phyloP scores from a whole-genome alignment of 2,329 filamentous ascomycete species.

The Trichoderma afroharzianum region DNA sequence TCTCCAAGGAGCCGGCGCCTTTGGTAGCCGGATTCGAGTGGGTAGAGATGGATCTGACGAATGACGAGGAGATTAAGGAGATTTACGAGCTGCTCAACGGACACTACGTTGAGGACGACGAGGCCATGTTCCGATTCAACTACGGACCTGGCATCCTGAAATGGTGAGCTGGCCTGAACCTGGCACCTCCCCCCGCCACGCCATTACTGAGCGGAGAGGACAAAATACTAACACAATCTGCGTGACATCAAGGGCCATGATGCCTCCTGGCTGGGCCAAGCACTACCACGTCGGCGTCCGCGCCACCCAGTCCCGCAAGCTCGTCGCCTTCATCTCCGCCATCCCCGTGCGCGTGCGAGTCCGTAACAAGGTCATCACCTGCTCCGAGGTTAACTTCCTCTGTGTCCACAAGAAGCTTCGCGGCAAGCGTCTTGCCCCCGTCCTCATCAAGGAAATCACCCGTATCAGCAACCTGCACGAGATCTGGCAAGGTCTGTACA shows the following conservation, averaged over 20 bases:
- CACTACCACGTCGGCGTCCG: slow-evolving; percentile 95
- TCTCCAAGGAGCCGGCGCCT: slow-evolving; percentile 71
- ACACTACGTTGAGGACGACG: slow-evolving; percentile 96
- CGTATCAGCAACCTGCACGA: slow-evolving; percentile 81
- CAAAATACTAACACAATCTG: neutral
- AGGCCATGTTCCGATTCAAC: slow-evolving; percentile 96
- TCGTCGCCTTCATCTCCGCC: slow-evolving; percentile 94
- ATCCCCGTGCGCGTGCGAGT: slow-evolving; percentile 82
- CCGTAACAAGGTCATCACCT: slow-evolving; percentile 68
- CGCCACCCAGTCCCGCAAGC: slow-evolving; percentile 73
- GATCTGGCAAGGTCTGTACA: slow-evolving; percentile 95
- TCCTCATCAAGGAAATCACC: slow-evolving; percentile 97
- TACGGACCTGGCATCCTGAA: slow-evolving; percentile 86
- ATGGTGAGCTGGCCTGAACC: slow-evolving; percentile 56
- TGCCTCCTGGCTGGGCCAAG: slow-evolving; percentile 89
- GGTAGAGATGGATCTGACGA: slow-evolving; percentile 82
- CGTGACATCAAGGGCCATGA: slow-evolving; percentile 66
- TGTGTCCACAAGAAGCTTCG: slow-evolving; percentile 98
- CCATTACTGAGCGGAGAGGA: neutral
- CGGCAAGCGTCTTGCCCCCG: slow-evolving; percentile 83
- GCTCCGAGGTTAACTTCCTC: slow-evolving; percentile 96
- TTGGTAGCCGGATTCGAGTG: slow-evolving; percentile 87
- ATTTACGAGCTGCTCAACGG: slow-evolving; percentile 87
- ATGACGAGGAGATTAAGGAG: slow-evolving; percentile 77
- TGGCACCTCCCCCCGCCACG: neutral